A percentile compares a stretch with the other conserved stretches of the same genome.
Evolutionary conservation across 306 rosid genomes (phyloP).

Genomic region (Hylodesmum podocarpum): DNA sequence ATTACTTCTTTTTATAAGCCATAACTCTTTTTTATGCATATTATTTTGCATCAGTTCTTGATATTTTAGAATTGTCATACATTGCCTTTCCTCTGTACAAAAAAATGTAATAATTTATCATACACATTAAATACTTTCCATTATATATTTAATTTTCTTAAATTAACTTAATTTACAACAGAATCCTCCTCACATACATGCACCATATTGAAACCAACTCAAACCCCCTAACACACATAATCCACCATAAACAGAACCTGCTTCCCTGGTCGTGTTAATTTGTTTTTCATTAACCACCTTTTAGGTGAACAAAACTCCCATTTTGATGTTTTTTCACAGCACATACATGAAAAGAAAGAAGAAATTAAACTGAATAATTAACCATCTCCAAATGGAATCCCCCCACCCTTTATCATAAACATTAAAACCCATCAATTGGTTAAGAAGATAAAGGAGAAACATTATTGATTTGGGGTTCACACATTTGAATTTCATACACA

Average conservation of each 20-base stretch:
- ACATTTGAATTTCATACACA: slow-evolving; percentile 9
- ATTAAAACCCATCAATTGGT: not conserved
- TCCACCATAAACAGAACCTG: slow-evolving; percentile 12
- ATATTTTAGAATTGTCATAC: too few species aligned
- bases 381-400: slow-evolving; percentile 14
- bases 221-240: not conserved
- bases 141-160: too few species aligned
- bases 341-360: not conserved
- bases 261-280: not conserved
- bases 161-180: not conserved
- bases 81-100: too few species aligned
- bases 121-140: too few species aligned
- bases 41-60: too few species aligned
- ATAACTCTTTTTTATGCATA: too few species aligned
- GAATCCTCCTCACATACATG: not conserved
- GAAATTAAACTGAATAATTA: not conserved
- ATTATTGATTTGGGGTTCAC: slow-evolving; percentile 1
- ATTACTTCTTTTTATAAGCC: too few species aligned
- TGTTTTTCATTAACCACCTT: slow-evolving; percentile 13
- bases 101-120: too few species aligned
- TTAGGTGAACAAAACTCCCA: slow-evolving; percentile 27
- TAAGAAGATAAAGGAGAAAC: slow-evolving; percentile 18
- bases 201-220: not conserved
- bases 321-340: not conserved
- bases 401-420: not conserved